Conservation (phyloP, 2,329 filamentous ascomycete genomes). For the Aspergillus unguis region DNA sequence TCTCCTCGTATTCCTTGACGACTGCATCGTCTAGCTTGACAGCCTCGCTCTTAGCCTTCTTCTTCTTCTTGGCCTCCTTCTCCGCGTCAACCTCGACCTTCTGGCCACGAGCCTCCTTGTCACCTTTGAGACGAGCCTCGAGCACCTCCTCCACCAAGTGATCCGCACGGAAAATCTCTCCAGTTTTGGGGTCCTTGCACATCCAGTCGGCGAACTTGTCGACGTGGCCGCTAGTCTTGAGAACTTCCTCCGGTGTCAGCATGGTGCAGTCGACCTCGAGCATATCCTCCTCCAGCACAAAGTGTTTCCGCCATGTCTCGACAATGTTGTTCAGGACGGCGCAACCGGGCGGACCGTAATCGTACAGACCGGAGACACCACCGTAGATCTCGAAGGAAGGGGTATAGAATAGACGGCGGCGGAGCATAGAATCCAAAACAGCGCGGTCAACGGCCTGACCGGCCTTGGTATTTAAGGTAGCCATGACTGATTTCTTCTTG, state of each 20-base stretch:
- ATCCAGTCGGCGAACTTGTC: conserved; percentile 99
- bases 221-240: conserved; percentile 95
- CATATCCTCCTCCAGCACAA: conserved; percentile 91
- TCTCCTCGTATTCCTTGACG: conserved; percentile 85
- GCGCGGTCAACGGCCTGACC: conserved; percentile 85
- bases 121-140: conserved; percentile 78
- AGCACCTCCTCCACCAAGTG: conserved; percentile 95
- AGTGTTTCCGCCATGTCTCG: conserved; percentile 89
- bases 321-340: conserved; percentile 83
- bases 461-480: conserved; percentile 72
- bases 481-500: conserved; percentile 46
- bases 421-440: conserved; percentile 78
- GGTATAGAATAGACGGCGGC: conserved; percentile 88
- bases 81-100: conserved; percentile 65
- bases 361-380: conserved; percentile 82
- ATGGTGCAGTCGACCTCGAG: conserved; percentile 92
- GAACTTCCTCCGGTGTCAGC: conserved; percentile 85
- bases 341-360: conserved; percentile 88
- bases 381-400: conserved; percentile 95
- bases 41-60: conserved; percentile 70
- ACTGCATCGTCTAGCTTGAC: conserved; percentile 84
- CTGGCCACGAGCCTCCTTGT: conserved; percentile 87
- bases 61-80: conserved; percentile 87
- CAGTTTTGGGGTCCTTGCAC: conserved; percentile 97
- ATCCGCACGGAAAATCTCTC: conserved; percentile 93